Evolutionary conservation across 305 asterid species (phyloP), one percentile per base, ranked within the genome.

Genomic region (Plantago lanceolata): DNA sequence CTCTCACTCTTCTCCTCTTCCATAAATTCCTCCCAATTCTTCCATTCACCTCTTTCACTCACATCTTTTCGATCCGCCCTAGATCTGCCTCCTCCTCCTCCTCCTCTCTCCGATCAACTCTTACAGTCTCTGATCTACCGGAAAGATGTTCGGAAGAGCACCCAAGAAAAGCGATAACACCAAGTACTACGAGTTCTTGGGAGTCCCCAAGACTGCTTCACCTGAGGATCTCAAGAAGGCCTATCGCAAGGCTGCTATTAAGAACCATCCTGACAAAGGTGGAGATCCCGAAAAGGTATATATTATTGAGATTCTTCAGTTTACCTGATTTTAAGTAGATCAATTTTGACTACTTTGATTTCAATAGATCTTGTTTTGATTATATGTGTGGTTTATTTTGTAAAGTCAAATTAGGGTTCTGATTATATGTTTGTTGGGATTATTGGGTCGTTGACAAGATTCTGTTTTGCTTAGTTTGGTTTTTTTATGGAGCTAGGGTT

Each of bases 281-380:
- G 97, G 97, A 40, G 97, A 89, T 78, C 94, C 95, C 14, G 97
- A 89, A 50, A 89, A 89, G 83, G 96, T 85, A 78, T n/a, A 0
- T 0, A 53, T 5, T 4, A 49, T 51, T 64, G 2, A 8, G 52
- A 59, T 40, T n/a, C 11, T 58, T 2, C 2, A 24, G 1, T 24
- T 24, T 3, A 24, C 28, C 28, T 24, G 28, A 16, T 45, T 20
- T 0, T n/a, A n/a, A n/a, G 18, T 24, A n/a, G 1, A 19, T 24
- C 28, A 24, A 24, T 24, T 24, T 33, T 33, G 4, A 37, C 8
- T 37, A n/a, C 2, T 7, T 37, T 37, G 12, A 0, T 37, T 37
- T 37, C 44, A 8, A 0, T 37, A 37, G 44, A 37, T 37, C 44
- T 37, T 37, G 44, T 7, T 37, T 37, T 8, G 13, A 7, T 8